These are phyloP conservation scores for Berkeleyomyces rouxiae DNA, from an alignment of 2,329 filamentous ascomycete species.

Conservation along the genomic window DNA sequence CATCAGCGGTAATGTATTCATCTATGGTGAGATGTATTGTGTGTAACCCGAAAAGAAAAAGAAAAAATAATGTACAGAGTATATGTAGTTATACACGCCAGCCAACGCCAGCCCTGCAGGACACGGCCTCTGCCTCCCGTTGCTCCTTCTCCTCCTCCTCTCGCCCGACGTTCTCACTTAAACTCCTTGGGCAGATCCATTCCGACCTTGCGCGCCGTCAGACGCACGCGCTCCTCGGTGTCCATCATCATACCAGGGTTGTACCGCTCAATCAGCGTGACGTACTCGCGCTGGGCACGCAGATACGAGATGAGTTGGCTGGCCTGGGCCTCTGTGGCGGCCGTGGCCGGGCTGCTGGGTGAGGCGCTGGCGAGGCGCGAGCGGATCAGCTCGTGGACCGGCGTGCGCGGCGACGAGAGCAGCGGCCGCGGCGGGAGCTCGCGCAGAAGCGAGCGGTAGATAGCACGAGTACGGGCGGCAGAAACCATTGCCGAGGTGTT, in stretches of 20 bases:
- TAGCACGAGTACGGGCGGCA: conserved; percentile 44
- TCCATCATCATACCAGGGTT: conserved; percentile 85
- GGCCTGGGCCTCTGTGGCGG: conserved; percentile 16
- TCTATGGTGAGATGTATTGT: background rate
- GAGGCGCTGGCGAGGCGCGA: conserved; percentile 30
- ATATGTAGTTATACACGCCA: background rate
- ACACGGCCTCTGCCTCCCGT: background rate
- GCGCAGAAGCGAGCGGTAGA: conserved; percentile 79
- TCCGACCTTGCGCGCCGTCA: conserved; percentile 75
- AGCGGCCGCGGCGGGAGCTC: conserved; percentile 62
- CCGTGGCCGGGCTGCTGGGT: conserved; percentile 17
- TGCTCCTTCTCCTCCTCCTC: background rate
- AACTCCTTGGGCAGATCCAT: conserved; percentile 68
- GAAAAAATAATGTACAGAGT: background rate
- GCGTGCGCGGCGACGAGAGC: conserved; percentile 40
- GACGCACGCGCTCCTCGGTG: conserved; percentile 64
- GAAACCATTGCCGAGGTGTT: conserved; percentile 18
- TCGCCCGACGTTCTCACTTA: conserved; percentile 7
- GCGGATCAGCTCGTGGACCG: conserved; percentile 54
- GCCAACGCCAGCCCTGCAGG: background rate
- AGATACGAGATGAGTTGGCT: conserved; percentile 63
- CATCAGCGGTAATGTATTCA: background rate
- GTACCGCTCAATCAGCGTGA: conserved; percentile 70
- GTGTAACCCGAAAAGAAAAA: background rate
- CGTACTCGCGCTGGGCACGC: conserved; percentile 70